Evolutionary conservation across 1,284 basidiomycete genomes (phyloP), one percentile per base, ranked within the genome.

Genomic region (Neonothopanus nambi): DNA sequence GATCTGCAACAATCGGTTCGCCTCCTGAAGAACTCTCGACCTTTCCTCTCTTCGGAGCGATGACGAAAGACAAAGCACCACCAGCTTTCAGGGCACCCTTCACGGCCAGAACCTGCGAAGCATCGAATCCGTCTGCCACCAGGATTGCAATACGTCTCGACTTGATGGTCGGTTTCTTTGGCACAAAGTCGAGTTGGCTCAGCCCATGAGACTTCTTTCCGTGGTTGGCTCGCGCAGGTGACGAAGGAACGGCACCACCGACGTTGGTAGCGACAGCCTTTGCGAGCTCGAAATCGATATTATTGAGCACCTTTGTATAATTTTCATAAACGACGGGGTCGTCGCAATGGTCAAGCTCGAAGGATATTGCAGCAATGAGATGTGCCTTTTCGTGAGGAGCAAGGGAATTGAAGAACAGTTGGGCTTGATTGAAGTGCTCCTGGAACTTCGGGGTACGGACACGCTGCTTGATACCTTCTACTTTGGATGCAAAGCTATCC

Each of bases 361-460:
- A 93, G 11, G 83, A 81, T 55, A 90, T 76, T 1, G 89, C 90
- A 4, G 67, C 63, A 46, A 81, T 70, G 37, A 91, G 73, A 66
- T 93, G 90, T 6, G 70, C 58, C 69, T 86, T 83, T 73, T 94
- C 91, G 51, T 81, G 64, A 0, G 74, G 62, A 1, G 78, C 64
- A 52, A 93, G 76, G 13, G 89, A 93, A 72, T 94, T 93, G 71
- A 82, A 86, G 73, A 90, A 91, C 17, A 93, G 76, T 60, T 91
- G 82, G 0, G 89, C 79, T 64, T 89, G 85, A 51, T 75, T 79
- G 61, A 68, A 85, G 58, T 89, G 84, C 64, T 90, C 87, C 61
- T 82, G 73, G 72, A 92, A 92, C 65, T 93, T 93, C 15, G 74
- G 69, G 2, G 82, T 81, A 5, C 87, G 83, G 3, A 79, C 68